Evolutionary conservation across 345 rosid species (phyloP).

Genomic region (Populus ilicifolia): DNA sequence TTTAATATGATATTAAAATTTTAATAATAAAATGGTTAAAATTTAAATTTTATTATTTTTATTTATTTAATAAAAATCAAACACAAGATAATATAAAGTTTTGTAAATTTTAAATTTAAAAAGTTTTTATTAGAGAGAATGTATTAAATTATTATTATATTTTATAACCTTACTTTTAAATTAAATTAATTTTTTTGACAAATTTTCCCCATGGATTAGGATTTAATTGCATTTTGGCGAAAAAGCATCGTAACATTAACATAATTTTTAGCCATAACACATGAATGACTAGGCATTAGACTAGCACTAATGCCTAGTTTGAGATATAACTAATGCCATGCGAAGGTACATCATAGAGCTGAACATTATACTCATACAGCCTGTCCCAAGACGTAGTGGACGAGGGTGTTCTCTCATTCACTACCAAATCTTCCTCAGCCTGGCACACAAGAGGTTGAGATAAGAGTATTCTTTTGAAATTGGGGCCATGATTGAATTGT

Average conservation of each 20-base stretch:
- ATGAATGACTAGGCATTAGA: not conserved
- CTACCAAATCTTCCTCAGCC: not conserved
- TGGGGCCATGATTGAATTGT: not conserved
- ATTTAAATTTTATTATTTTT: too few relatives aligned
- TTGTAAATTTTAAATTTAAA: fast-evolving
- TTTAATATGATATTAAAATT: too few relatives aligned
- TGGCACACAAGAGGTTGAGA: not conserved
- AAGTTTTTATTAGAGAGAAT: fast-evolving
- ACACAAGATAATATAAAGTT: too few relatives aligned
- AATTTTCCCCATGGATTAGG: not conserved
- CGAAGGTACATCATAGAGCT: not conserved
- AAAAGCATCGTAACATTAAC: not conserved
- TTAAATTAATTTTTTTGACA: too few relatives aligned
- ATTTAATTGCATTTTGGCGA: not conserved
- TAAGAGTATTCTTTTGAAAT: not conserved
- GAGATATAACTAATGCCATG: not conserved
- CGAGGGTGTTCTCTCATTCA: not conserved
- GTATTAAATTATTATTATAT: too few relatives aligned
- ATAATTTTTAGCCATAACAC: not conserved
- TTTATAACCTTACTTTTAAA: too few relatives aligned
- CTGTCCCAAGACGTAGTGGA: not conserved
- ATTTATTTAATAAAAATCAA: too few relatives aligned
- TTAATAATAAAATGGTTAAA: too few relatives aligned
- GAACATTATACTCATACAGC: not conserved
- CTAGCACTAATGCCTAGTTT: not conserved